Base-by-base conservation (phyloP, 345 rosid genomes). In the Murraya paniculata region DNA sequence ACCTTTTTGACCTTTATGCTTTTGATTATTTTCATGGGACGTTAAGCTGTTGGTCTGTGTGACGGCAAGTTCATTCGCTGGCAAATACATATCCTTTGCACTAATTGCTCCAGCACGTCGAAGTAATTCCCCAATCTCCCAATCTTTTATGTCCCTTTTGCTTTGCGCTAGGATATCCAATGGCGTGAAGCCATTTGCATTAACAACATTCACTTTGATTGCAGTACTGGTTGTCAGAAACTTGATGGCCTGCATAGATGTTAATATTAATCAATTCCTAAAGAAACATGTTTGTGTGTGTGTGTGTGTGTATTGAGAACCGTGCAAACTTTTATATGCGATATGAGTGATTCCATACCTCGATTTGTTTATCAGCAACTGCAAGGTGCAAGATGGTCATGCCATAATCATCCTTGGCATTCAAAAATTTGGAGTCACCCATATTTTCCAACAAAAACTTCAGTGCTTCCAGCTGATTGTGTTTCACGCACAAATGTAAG, bases 301-400 rank as follows among this genome's bases (percentile, higher is more conserved):
- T 9, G 11, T 58, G 27, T 57, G 27, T 58, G 61, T 7, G 21
- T 9, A 25, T 9, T 13, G 0, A 11, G 48, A 41, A 2, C 48
- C 48, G 14, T 41, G n/a, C n/a, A n/a, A n/a, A 41, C 48, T 62
- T 24, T 30, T 62, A 11, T 4, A 5, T 24, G 16, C 10, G 16
- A 4, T 60, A 30, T 60, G 64, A 60, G 28, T 60, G 0, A 60
- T 24, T 24, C 8, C 9, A 24, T 75, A 85, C 87, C 85, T 85
- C 84, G 39, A 78, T 21, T 9, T 80, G 78, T 72, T 57, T 72
- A 22, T 56, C 27, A 25, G 64, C 72, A 39, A 71, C 82, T 25
- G 85, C 82, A 3, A 77, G 24, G 59, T 82, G 87, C 72, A 85
- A 41, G 48, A 41, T 41, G 14, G 48, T 41, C 14, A 41, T 9